Evolutionary conservation across 2,329 filamentous ascomycete species (phyloP).

Genomic region (Epichloe festucae): DNA sequence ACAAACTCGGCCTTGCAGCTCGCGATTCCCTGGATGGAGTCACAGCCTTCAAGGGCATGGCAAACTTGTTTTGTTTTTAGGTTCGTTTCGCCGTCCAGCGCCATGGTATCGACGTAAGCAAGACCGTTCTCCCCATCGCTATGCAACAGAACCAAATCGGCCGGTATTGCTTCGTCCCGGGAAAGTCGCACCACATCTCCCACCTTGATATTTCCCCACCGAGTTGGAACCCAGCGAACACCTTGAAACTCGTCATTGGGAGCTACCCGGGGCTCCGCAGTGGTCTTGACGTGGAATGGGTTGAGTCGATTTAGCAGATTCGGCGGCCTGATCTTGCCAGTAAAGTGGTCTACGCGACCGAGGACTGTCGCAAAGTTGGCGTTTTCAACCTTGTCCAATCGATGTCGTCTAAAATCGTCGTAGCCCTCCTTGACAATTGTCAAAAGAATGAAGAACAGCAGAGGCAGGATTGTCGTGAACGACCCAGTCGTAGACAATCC

Average conservation of each 20-base stretch:
- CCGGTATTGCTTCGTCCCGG: slow-evolving; percentile 69
- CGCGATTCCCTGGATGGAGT: slow-evolving; percentile 39
- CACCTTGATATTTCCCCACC: slow-evolving; percentile 35
- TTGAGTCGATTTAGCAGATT: slow-evolving; percentile 17
- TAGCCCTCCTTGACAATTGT: slow-evolving; percentile 81
- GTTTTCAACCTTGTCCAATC: slow-evolving; percentile 74
- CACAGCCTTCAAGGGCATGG: slow-evolving; percentile 45
- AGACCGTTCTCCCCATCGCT: slow-evolving; percentile 65
- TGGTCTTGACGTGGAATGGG: slow-evolving; percentile 19
- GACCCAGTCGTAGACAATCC: slow-evolving; percentile 63
- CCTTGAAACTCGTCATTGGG: slow-evolving; percentile 49
- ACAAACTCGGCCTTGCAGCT: slow-evolving; percentile 49
- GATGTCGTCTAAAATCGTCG: slow-evolving; percentile 69
- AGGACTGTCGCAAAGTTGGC: slow-evolving; percentile 35
- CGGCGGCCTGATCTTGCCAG: slow-evolving; percentile 13
- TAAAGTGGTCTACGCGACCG: slow-evolving; percentile 22
- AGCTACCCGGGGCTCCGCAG: slow-evolving; percentile 14
- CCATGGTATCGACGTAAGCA: slow-evolving; percentile 79
- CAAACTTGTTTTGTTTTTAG: slow-evolving; percentile 64
- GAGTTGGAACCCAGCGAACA: slow-evolving; percentile 35
- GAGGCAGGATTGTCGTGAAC: slow-evolving; percentile 61
- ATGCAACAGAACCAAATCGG: slow-evolving; percentile 69
- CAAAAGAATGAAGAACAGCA: slow-evolving; percentile 64
- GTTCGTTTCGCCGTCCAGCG: slow-evolving; percentile 70
- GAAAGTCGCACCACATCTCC: slow-evolving; percentile 35